These are phyloP conservation scores for Fraxinus platypoda DNA, from an alignment of 305 asterid genomes.

Conservation along the genomic window DNA sequence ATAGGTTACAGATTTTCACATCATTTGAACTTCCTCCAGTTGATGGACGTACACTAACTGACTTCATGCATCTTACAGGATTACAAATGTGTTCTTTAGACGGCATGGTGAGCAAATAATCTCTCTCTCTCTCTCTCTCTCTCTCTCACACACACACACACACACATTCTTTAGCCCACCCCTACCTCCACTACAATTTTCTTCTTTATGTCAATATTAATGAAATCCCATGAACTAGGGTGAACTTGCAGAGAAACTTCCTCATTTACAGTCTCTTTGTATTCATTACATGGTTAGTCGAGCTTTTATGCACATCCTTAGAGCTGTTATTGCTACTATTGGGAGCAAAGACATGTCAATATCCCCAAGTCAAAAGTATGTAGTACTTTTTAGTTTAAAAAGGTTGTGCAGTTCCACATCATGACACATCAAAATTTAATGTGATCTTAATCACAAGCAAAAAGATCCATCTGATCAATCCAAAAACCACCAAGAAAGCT, in stretches of 20 bases:
- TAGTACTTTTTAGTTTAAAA: neutral
- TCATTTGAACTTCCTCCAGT: conserved; percentile 97
- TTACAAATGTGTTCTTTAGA: conserved; percentile 90
- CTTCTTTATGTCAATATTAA: conserved; percentile 20
- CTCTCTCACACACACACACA: neutral
- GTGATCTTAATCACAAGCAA: neutral
- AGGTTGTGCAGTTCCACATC: conserved; percentile 7
- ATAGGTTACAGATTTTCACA: conserved; percentile 93
- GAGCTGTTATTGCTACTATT: conserved; percentile 88
- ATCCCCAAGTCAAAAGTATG: conserved; percentile 32
- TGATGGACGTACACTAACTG: conserved; percentile 96
- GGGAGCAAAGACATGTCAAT: conserved; percentile 63
- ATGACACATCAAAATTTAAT: conserved; percentile 1
- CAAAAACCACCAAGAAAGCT: neutral
- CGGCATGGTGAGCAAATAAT: conserved; percentile 69
- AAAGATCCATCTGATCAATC: conserved; percentile 9
- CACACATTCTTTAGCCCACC: neutral
- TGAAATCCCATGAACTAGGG: conserved; percentile 57
- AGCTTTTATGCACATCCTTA: conserved; percentile 83
- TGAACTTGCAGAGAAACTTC: conserved; percentile 90
- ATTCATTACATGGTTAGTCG: conserved; percentile 97
- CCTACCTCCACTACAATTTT: conserved; percentile 5
- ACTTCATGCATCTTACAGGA: conserved; percentile 99
- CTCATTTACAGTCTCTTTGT: conserved; percentile 95
- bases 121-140: conserved; percentile 4